phyloP scores from a whole-genome alignment of 1,284 basidiomycete species.

The Singerocomus inundabilis region DNA sequence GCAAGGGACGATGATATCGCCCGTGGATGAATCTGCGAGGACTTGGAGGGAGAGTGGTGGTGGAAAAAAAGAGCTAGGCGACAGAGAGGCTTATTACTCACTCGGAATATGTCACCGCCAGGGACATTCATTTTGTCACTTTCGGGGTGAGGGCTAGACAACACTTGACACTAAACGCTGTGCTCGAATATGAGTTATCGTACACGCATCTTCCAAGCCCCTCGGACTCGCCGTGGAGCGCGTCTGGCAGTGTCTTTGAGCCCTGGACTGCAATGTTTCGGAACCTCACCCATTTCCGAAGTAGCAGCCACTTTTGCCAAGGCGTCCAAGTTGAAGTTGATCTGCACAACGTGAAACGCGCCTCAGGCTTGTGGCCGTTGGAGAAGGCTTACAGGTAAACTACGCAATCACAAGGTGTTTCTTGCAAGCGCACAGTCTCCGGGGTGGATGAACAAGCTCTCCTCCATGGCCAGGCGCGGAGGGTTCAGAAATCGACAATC shows the following conservation, averaged over 20 bases:
- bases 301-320: constrained; percentile 11
- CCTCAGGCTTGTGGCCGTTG: neutral
- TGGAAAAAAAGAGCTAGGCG: neutral
- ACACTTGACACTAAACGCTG: constrained; percentile 13
- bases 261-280: neutral
- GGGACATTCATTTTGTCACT: neutral
- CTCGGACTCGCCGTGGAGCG: neutral
- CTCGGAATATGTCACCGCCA: neutral
- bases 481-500: neutral
- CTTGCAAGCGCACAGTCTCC: neutral
- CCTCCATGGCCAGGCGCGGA: constrained; percentile 14
- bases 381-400: neutral
- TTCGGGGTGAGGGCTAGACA: constrained; percentile 13
- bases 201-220: neutral
- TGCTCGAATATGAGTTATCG: neutral
- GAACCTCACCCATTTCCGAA: constrained; percentile 1
- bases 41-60: neutral
- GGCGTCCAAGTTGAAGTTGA: neutral
- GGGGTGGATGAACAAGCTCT: constrained; percentile 4
- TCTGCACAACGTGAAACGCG: neutral
- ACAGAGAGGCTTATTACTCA: constrained; percentile 4
- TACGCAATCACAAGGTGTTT: too few relatives aligned
- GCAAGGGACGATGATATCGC: neutral
- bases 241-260: neutral
- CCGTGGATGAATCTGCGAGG: constrained; percentile 1